phyloP scores from a whole-genome alignment of 768 basidiomycete species.

The Phylloporus sp. region DNA sequence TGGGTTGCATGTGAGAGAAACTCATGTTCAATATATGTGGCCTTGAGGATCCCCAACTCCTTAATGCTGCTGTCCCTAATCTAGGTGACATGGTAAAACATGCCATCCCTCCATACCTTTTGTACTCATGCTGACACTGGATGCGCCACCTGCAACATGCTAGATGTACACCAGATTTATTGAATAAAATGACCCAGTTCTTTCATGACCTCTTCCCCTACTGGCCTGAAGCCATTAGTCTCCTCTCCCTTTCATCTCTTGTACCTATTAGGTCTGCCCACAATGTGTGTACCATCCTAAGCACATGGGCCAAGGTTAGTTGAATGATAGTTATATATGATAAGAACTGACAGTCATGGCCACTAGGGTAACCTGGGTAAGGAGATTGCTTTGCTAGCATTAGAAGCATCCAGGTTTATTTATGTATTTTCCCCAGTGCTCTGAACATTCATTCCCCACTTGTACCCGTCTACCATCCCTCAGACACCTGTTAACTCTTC shows the following conservation, averaged over 20 bases:
- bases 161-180: neutral
- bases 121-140: neutral
- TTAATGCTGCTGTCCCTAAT: neutral
- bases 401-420: neutral
- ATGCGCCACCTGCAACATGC: neutral
- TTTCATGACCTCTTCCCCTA: neutral
- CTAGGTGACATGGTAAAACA: neutral
- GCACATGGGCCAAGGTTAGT: constrained; percentile 3
- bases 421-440: neutral
- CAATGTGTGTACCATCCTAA: neutral
- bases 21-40: too few relatives aligned
- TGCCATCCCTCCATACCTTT: neutral
- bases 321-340: neutral
- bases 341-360: neutral
- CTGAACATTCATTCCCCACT: neutral
- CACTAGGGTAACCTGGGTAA: neutral
- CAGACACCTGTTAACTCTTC: neutral
- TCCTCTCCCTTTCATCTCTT: too few relatives aligned
- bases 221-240: too few relatives aligned
- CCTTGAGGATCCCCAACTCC: neutral
- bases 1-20: too few relatives aligned
- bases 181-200: neutral
- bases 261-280: neutral
- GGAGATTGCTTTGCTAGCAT: neutral
- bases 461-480: too few relatives aligned